Evolutionary conservation across 257 asterid species (phyloP).

Genomic region (Paulownia fortunei): DNA sequence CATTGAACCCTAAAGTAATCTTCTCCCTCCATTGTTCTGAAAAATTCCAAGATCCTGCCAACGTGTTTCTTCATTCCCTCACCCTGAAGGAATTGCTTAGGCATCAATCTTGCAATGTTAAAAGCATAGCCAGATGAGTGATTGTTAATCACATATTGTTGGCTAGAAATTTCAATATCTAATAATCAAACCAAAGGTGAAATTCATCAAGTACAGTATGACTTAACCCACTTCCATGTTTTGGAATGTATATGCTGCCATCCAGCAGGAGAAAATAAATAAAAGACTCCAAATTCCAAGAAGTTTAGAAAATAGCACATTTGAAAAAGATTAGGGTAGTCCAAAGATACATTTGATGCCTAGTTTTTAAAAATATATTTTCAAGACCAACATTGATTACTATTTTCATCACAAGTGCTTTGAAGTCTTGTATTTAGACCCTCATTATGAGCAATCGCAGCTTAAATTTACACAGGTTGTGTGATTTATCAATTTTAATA

Average conservation of each 20-base stretch:
- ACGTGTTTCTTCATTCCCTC: conserved; percentile 73
- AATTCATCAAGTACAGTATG: conserved; percentile 5
- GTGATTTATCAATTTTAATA: not conserved
- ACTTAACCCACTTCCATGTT: conserved; percentile 9
- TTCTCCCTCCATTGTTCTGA: conserved; percentile 70
- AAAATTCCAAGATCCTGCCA: conserved; percentile 87
- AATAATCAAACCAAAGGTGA: conserved; percentile 28
- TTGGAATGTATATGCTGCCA: not conserved
- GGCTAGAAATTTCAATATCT: conserved; percentile 36
- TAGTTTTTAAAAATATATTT: not conserved
- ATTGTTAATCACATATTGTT: conserved; percentile 48
- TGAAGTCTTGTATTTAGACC: not conserved
- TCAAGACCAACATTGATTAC: not conserved
- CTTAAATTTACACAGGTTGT: not conserved
- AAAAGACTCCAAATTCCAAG: not conserved
- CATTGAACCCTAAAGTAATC: conserved; percentile 94
- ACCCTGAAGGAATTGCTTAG: conserved; percentile 88
- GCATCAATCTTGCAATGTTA: conserved; percentile 69
- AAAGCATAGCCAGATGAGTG: conserved; percentile 62
- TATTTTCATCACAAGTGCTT: not conserved
- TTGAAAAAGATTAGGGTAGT: not conserved
- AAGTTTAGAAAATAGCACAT: not conserved
- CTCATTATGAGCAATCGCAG: not conserved
- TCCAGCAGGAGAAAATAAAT: not conserved
- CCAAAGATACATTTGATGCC: not conserved